Conservation (phyloP, 2,329 filamentous ascomycete species). For the Daldinia sp. region DNA sequence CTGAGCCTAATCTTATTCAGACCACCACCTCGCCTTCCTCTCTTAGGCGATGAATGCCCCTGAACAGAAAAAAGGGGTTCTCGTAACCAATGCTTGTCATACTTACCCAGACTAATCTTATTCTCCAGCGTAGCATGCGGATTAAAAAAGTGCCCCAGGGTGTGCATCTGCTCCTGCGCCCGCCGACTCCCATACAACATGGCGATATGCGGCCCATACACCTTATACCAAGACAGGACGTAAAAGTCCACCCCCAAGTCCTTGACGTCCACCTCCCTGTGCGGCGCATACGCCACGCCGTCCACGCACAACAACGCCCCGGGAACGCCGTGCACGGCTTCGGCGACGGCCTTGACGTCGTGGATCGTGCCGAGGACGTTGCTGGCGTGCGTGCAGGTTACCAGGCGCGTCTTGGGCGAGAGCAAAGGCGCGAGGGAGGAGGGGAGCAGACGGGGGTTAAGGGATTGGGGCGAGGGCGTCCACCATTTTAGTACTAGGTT, state of each 20-base stretch:
- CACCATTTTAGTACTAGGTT: conserved; percentile 75
- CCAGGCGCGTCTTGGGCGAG: conserved; percentile 70
- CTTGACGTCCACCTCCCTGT: conserved; percentile 73
- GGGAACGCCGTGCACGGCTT: conserved; percentile 48
- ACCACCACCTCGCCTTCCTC: too few relatives aligned
- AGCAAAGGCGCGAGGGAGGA: conserved; percentile 67
- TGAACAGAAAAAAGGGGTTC: background rate
- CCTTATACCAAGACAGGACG: conserved; percentile 83
- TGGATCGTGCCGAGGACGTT: conserved; percentile 43
- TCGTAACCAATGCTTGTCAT: too few relatives aligned
- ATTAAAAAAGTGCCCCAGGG: conserved; percentile 69
- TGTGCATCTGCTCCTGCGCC: conserved; percentile 64
- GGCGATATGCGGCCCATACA: conserved; percentile 79
- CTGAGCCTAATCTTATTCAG: background rate
- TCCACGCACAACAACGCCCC: conserved; percentile 74
- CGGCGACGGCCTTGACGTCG: conserved; percentile 36
- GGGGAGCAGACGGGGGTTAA: conserved; percentile 66
- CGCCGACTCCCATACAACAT: conserved; percentile 70
- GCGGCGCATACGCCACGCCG: conserved; percentile 79
- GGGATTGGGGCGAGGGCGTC: conserved; percentile 55
- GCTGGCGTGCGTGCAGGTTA: conserved; percentile 76
- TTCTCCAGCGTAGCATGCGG: conserved; percentile 63
- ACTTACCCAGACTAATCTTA: conserved; percentile 61
- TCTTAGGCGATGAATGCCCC: background rate
- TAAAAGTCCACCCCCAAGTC: conserved; percentile 78